Evolutionary conservation across 169 alveolate genomes (phyloP).

Genomic region (Perkinsus chesapeaki): DNA sequence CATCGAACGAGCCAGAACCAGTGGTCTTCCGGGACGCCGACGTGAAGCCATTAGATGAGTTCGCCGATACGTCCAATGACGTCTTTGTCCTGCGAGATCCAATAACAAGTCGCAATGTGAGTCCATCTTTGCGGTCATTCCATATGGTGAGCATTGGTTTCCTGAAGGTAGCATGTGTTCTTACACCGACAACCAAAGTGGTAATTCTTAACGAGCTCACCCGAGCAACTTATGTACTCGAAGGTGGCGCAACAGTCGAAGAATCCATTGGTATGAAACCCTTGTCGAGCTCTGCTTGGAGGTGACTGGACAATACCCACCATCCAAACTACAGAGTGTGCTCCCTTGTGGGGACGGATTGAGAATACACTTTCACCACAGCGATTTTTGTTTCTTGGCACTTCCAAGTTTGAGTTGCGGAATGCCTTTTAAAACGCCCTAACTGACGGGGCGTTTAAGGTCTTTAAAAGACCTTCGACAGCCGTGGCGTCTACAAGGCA

Average conservation of each 20-base stretch:
- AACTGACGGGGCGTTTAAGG: too few relatives aligned
- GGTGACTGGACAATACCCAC: too few relatives aligned
- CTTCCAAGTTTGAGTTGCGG: too few relatives aligned
- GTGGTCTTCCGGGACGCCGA: neutral
- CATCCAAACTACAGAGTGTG: too few relatives aligned
- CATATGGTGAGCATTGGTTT: neutral
- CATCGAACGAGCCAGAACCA: neutral
- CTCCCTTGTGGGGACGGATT: too few relatives aligned
- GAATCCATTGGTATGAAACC: neutral
- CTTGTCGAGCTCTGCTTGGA: neutral
- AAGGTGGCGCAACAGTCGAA: neutral
- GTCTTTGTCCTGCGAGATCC: neutral
- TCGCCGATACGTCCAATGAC: neutral
- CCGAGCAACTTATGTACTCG: neutral
- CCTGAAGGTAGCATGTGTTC: neutral
- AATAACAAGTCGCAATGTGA: neutral
- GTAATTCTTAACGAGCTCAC: neutral
- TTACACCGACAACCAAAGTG: neutral
- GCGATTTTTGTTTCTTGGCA: too few relatives aligned
- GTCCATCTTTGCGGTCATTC: neutral
- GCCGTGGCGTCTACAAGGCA: too few relatives aligned
- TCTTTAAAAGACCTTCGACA: too few relatives aligned
- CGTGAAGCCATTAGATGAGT: neutral
- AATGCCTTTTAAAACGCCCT: too few relatives aligned
- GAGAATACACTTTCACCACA: too few relatives aligned